Base-by-base conservation (phyloP, 345 rosid genomes). In the Eucalyptus brandiana region DNA sequence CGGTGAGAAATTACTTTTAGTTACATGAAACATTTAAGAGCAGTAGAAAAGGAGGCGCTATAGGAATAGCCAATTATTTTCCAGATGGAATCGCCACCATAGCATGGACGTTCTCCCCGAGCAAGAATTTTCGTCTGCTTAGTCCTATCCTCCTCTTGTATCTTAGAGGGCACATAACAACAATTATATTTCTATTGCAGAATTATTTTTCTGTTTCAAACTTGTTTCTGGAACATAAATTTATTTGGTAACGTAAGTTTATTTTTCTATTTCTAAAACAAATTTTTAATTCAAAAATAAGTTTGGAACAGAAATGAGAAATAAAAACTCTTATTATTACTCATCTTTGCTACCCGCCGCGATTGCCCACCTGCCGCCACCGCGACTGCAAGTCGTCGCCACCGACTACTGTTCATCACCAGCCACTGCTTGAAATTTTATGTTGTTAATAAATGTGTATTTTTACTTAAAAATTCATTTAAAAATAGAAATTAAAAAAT, bases 181-280 rank as follows among this genome's bases (percentile, higher is more conserved):
- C 2, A 19, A 53, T 0, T 19, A 53, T 53, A 19, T 53, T 19
- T 19, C 2, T 19, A 19, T 53, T 18, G 1, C 9, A 51, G 1
- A 51, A 18, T 1, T 51, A 51, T 3, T 51, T 51, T 51, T 51
- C 2, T 3, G 0, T 17, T 7, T 0, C 4, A 51, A 53, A 53
- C 56, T 18, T 51, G 1, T 18, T 51, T 51, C 2, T 7, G 1
- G 3, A 51, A 17, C 3, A 51, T 2, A 17, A 51, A 51, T 51
- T 0, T 1, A 1, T 17, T 0, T 17, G 1, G 0, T 0, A 51
- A 18, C 0, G 0, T 51, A 53, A 18, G 7, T 53, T 53, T 0
- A 51, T 17, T 51, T 51, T 17, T 51, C 0, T 50, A 53, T 23
- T 54, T 8, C 1, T 1, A 0, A 1, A 17, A 0, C 0, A 51